Evolutionary conservation across 169 alveolate species (phyloP).

Genomic region (Plasmodium inui): DNA sequence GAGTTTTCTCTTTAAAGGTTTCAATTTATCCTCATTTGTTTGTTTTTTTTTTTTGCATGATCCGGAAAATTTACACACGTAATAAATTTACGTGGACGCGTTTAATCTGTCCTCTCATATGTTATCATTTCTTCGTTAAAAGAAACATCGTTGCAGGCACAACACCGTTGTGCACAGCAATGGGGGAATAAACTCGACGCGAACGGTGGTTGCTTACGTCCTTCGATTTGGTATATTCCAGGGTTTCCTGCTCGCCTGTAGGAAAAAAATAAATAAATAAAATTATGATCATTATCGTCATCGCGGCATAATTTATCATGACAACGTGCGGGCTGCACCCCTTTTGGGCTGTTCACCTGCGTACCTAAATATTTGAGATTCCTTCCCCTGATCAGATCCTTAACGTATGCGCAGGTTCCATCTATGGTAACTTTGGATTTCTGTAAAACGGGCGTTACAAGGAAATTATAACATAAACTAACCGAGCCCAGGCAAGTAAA

Average conservation of each 20-base stretch:
- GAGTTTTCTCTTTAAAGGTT: background rate
- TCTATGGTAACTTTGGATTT: conserved; percentile 17
- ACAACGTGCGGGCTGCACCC: background rate
- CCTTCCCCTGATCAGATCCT: conserved; percentile 53
- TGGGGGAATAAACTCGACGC: background rate
- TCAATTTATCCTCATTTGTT: background rate
- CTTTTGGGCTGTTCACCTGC: background rate
- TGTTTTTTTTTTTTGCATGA: background rate
- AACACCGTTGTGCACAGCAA: background rate
- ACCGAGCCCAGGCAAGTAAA: background rate
- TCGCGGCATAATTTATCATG: background rate
- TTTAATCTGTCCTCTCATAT: background rate
- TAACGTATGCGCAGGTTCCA: conserved; percentile 33
- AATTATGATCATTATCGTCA: background rate
- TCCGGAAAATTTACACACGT: background rate
- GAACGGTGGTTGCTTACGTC: conserved; percentile 5
- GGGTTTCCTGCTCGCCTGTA: conserved; percentile 39
- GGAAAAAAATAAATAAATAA: background rate
- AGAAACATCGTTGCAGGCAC: background rate
- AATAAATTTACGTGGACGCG: background rate
- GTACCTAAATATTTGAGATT: conserved; percentile 65
- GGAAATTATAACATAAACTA: background rate
- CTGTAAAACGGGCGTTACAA: conserved; percentile 1
- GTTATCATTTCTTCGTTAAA: conserved; percentile 1
- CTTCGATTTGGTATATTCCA: conserved; percentile 15